Evolutionary conservation across 2,329 filamentous ascomycete genomes (phyloP), one percentile per base, ranked within the genome.

Genomic region (Penicillium sp.): DNA sequence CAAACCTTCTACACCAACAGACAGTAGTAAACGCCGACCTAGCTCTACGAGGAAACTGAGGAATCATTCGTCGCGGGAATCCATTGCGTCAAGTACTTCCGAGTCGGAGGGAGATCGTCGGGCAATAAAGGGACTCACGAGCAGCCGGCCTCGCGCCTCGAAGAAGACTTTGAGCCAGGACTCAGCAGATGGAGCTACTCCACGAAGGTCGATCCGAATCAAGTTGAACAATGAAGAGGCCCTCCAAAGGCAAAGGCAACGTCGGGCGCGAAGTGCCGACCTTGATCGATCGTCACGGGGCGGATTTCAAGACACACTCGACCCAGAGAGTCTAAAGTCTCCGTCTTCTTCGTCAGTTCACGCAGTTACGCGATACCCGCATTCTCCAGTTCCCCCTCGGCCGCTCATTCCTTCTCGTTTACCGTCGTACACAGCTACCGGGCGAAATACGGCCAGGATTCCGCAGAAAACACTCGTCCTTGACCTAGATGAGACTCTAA

Each of bases 401-500:
- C 95, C 95, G 4, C 83, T 99, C 55, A 91, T 99, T 59, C 95
- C 95, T 30, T 88, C 90, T 64, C 90, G 93, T 58, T 91, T 97
- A 72, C 92, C 93, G 21, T 97, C 93, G 0, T 97, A 97, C 75
- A 86, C 92, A 47, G 86, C 64, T 75, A 84, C 61, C 70, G 77
- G 68, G 45, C 71, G 73, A 60, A 71, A 70, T 17, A 9, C 35
- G 61, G 70, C 77, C 30, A 73, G 70, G 54, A 82, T 86, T 50
- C 88, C 90, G 64, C 90, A 95, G 73, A 99, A 99, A 83, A 99
- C 95, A 0, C 81, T 99, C 63, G 93, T 99, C 66, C 84, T 99
- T 56, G 95, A 99, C 76, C 86, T 99, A 19, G 95, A 99, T 78
- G 95, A 99, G 79, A 99, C 95, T 0, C 81, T 99, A 68, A 99